Base-by-base conservation (phyloP, 129 eudicot species). In the Saussurea involucrata region DNA sequence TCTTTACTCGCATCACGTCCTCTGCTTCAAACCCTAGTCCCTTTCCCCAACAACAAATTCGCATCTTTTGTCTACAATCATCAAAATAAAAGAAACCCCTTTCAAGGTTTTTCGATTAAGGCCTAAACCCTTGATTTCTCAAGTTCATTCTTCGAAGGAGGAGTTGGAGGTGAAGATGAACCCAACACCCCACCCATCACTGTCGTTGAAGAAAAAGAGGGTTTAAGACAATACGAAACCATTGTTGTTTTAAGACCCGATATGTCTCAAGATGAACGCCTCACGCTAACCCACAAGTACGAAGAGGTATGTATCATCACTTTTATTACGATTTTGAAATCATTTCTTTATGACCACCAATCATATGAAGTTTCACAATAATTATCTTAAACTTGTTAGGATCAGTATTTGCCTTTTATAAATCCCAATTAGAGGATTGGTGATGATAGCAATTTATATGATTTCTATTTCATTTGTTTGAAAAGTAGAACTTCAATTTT, bases 231-330 rank as follows among this genome's bases (percentile, higher is more conserved):
- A 65, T 93, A 93, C 71, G 98, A 93, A 76, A 87, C 95, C 8
- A 93, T 93, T 96, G 90, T 86, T 1, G 96, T 93, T 69, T 77
- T 93, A 10, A 84, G 95, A 73, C 98, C 97, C 21, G 95, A 90
- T 61, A 83, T 93, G 97, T 87, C 98, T 57, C 97, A 93, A 76
- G 98, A 90, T 77, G 97, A 93, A 64, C 85, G 98, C 4, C 87
- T 90, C 8, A 68, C 97, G 67, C 88, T 87, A 71, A 90, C 91
- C 64, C 98, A 93, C 87, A 90, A 84, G 71, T 93, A 90, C 36
- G 98, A 93, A 79, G 98, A 90, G 98, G 98, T 93, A 88, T 18
- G 98, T 93, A 88, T 18, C 13, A 8, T 20, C 21, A 32, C 15
- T 24, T 66, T 49, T 3, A 21, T 44, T 10, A 37, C 40, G 40